Conservation (phyloP, 495 filamentous ascomycete species). For the Penicillium tannophilum region DNA sequence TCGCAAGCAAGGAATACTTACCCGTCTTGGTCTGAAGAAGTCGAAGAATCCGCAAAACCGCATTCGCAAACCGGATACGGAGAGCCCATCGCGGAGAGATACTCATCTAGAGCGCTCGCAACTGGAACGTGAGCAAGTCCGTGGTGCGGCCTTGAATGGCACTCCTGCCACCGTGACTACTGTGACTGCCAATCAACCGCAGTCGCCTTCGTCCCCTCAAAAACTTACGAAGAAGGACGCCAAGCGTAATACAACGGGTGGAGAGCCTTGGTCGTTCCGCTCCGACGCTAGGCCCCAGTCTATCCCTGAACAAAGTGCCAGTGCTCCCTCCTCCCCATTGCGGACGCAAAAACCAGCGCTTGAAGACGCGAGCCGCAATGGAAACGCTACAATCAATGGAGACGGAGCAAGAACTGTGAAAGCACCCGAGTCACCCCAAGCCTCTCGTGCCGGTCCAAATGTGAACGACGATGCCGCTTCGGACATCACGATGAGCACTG, state of each 20-base stretch:
- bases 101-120: conserved; percentile 40
- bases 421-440: conserved; percentile 18
- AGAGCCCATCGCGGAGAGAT: conserved; percentile 35
- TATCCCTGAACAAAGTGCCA: conserved; percentile 17
- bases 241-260: conserved; percentile 22
- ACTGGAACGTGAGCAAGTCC: conserved; percentile 28
- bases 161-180: conserved; percentile 23
- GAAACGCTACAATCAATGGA: conserved; percentile 13
- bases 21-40: conserved; percentile 44
- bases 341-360: conserved; percentile 16
- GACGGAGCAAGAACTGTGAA: conserved; percentile 13
- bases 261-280: conserved; percentile 37
- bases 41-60: conserved; percentile 38
- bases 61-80: conserved; percentile 30
- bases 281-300: conserved; percentile 17
- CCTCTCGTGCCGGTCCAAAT: conserved; percentile 21
- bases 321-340: conserved; percentile 13
- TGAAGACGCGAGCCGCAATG: conserved; percentile 8
- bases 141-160: conserved; percentile 10
- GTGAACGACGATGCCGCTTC: conserved; percentile 22
- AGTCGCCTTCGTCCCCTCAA: conserved; percentile 23
- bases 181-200: conserved; percentile 17
- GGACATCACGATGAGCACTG: conserved; percentile 21
- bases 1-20: conserved; percentile 42
- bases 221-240: conserved; percentile 35